A percentile compares a stretch with the other conserved stretches of the same genome.
Evolutionary conservation across 768 basidiomycete genomes (phyloP).

Genomic region (Tylopilus cervinicoccineus): DNA sequence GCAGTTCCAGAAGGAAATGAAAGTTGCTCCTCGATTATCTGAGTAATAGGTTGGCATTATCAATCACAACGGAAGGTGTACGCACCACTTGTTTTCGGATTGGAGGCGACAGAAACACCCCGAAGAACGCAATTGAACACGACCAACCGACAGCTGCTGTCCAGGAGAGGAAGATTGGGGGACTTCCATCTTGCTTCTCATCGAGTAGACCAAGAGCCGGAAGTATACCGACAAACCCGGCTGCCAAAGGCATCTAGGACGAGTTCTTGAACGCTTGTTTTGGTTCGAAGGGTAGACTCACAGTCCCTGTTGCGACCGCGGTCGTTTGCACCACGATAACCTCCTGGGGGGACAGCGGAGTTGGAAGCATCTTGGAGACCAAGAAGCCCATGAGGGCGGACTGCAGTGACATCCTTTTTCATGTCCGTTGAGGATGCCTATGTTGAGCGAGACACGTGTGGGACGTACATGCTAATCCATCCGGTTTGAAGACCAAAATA

Average conservation of each 20-base stretch:
- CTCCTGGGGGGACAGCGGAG: slow-evolving; percentile 82
- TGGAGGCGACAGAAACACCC: slow-evolving; percentile 96
- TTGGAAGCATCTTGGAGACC: slow-evolving; percentile 68
- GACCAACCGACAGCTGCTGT: slow-evolving; percentile 79
- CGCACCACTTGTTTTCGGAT: slow-evolving; percentile 90
- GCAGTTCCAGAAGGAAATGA: slow-evolving; percentile 95
- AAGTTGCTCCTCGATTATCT: slow-evolving; percentile 94
- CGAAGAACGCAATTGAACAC: slow-evolving; percentile 90
- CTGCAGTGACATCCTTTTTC: slow-evolving; percentile 86
- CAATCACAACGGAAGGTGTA: slow-evolving; percentile 8
- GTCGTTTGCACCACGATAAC: slow-evolving; percentile 94
- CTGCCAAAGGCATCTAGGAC: slow-evolving; percentile 73
- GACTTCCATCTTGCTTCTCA: slow-evolving; percentile 67
- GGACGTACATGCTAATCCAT: slow-evolving; percentile 79
- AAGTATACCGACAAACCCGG: slow-evolving; percentile 88
- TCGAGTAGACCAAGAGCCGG: slow-evolving; percentile 84
- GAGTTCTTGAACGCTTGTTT: background rate
- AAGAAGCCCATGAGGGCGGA: slow-evolving; percentile 91
- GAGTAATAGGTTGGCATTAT: slow-evolving; percentile 4
- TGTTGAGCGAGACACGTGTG: background rate
- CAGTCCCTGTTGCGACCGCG: slow-evolving; percentile 87
- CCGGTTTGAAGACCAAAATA: slow-evolving; percentile 86
- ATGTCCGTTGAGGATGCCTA: background rate
- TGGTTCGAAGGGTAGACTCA: slow-evolving; percentile 11
- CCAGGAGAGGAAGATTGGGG: slow-evolving; percentile 74